These are phyloP conservation scores for Quercus lobata DNA, from an alignment of 331 rosid genomes.

Conservation along the genomic window DNA sequence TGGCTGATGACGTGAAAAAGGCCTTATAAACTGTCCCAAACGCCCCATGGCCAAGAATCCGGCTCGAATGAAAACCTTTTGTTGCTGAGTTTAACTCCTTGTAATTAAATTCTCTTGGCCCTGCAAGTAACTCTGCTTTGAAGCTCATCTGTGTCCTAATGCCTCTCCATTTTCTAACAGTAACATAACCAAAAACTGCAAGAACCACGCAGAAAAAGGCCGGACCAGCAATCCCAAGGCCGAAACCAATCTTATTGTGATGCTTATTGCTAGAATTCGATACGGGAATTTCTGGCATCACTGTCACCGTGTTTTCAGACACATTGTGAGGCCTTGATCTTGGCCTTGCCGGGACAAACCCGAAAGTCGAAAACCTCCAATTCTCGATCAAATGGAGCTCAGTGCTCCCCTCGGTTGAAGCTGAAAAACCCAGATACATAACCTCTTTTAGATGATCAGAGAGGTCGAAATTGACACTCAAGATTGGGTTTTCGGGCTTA, in stretches of 20 bases:
- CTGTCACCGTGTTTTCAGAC: constrained; percentile 43
- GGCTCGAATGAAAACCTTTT: constrained; percentile 67
- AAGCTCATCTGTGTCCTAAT: constrained; percentile 33
- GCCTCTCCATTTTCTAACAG: constrained; percentile 40
- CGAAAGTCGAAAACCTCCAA: constrained; percentile 59
- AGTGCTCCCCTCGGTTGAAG: constrained; percentile 65
- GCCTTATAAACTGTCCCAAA: constrained; percentile 90
- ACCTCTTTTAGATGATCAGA: constrained; percentile 35
- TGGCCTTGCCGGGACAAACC: constrained; percentile 26
- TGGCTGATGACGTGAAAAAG: constrained; percentile 20
- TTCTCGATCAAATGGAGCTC: constrained; percentile 51
- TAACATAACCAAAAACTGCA: constrained; percentile 45
- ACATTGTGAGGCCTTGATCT: constrained; percentile 42
- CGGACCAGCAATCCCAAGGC: constrained; percentile 51
- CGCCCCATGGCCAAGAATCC: constrained; percentile 80
- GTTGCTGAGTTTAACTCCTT: constrained; percentile 64
- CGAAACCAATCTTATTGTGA: constrained; percentile 44
- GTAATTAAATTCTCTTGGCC: constrained; percentile 68
- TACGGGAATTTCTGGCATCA: constrained; percentile 25
- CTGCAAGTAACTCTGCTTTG: constrained; percentile 45
- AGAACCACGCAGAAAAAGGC: constrained; percentile 42
- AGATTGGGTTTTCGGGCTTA: constrained; percentile 41
- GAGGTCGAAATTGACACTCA: constrained; percentile 44
- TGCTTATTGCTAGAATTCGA: constrained; percentile 17
- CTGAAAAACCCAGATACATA: constrained; percentile 55